Conservation (phyloP, 768 basidiomycete genomes). For the Boletellus emodensis region DNA sequence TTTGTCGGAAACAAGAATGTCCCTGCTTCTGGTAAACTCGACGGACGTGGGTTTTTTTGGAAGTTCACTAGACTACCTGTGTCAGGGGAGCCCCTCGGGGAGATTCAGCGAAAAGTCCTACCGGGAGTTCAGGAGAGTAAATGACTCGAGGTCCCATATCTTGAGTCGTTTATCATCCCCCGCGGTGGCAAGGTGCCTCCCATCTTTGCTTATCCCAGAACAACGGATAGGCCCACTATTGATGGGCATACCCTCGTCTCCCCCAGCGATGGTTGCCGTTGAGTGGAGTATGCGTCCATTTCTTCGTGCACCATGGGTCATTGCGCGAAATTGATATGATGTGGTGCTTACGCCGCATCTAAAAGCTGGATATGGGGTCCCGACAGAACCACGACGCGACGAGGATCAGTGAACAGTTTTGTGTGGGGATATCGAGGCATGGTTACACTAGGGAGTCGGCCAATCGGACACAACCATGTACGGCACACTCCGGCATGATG, state of each 20-base stretch:
- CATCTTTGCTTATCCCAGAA: constrained; percentile 45
- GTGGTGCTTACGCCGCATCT: constrained; percentile 44
- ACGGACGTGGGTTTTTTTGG: constrained; percentile 80
- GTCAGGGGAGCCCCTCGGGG: background rate
- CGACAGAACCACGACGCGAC: constrained; percentile 42
- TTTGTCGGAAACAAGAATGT: constrained; percentile 85
- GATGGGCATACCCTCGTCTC: constrained; percentile 31
- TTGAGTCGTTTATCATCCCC: constrained; percentile 82
- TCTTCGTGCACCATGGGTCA: constrained; percentile 31
- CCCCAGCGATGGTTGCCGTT: constrained; percentile 32
- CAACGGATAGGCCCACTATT: constrained; percentile 59
- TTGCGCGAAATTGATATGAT: background rate
- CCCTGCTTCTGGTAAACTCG: constrained; percentile 55
- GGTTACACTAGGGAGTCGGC: too few relatives aligned
- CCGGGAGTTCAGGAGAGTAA: constrained; percentile 62
- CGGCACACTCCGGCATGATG: too few relatives aligned
- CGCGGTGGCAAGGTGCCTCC: constrained; percentile 52
- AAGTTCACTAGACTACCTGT: constrained; percentile 51
- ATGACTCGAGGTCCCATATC: constrained; percentile 61
- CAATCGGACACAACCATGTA: too few relatives aligned
- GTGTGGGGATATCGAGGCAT: constrained; percentile 50
- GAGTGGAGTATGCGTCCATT: constrained; percentile 50
- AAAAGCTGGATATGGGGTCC: constrained; percentile 65
- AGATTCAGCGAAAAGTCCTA: constrained; percentile 26
- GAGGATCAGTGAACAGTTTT: constrained; percentile 38